Base-by-base conservation (phyloP, 768 basidiomycete species). In the Tylopilus balloui region DNA sequence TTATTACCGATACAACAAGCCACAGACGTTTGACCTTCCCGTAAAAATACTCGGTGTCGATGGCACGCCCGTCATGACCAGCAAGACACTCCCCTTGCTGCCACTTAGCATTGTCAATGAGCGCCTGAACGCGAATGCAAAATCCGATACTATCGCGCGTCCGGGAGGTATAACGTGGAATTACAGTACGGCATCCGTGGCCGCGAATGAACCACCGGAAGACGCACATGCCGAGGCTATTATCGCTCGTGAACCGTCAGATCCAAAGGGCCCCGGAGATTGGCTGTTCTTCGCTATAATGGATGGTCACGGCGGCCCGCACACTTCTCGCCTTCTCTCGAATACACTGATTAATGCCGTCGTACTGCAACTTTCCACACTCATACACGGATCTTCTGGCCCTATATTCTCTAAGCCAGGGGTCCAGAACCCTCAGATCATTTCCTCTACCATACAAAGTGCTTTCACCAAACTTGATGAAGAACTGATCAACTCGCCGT, bases 161-260 rank as follows among this genome's bases (percentile, higher is more conserved):
- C 81, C 79, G 0, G 73, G 73, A 28, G 81, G 83, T 15, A 69
- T 80, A 45, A 68, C 74, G 12, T 91, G 88, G 88, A 83, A 78
- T 55, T 84, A 86, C 68, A 77, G 84, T 41, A 94, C 86, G 3
- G 88, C 90, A 15, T 78, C 76, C 28, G 72, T 98, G 29, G 74
- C 88, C 1, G 86, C 92, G 3, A 99, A 99, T 61, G 80, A 87
- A 51, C 90, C 92, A 8, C 83, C 96, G 44, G 96, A 99, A 68
- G 96, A 99, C 64, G 83, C 92, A 21, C 78, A 84, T 55, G 80
- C 88, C 4, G 76, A 78, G 51, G 81, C 83, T 48, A 72, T 92
- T 53, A 71, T 95, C 42, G 65, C 78, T 54, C 74, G 83, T 32
- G 82, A 88, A 59, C 70, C 70, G 3, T 70, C 78, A n/a, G 80